phyloP scores from a whole-genome alignment of 306 rosid species.

The Cicer bijugum region DNA sequence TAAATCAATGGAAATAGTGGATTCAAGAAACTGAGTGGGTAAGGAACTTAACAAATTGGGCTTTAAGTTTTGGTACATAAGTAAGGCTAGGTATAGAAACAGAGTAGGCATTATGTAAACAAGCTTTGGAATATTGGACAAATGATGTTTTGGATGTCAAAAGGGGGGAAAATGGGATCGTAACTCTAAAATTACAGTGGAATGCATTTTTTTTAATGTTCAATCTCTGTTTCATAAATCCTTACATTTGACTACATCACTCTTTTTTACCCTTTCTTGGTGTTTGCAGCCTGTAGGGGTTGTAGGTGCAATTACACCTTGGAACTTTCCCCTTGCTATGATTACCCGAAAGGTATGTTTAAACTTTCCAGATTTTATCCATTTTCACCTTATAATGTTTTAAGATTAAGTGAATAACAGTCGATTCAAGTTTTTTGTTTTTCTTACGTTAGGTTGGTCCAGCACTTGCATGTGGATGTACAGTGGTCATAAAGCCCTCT shows the following conservation, averaged over 20 bases:
- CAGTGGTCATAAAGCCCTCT: slow-evolving; percentile 93
- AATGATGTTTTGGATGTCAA: not conserved
- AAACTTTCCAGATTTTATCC: slow-evolving; percentile 31
- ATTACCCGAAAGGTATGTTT: slow-evolving; percentile 83
- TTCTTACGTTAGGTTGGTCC: slow-evolving; percentile 84
- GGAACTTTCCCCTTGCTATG: slow-evolving; percentile 99
- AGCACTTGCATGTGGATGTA: slow-evolving; percentile 98
- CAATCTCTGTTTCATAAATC: slow-evolving; percentile 24
- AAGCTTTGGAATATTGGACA: not conserved
- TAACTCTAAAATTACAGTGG: not conserved
- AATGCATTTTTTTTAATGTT: not conserved
- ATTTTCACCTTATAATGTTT: slow-evolving; percentile 34
- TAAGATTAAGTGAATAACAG: slow-evolving; percentile 15
- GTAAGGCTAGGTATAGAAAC: not conserved
- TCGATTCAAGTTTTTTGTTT: slow-evolving; percentile 34
- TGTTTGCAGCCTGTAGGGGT: slow-evolving; percentile 93
- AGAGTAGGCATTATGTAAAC: not conserved
- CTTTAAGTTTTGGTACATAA: not conserved
- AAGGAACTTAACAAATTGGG: not conserved
- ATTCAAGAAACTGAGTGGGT: not conserved
- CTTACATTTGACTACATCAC: not conserved
- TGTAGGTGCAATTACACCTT: slow-evolving; percentile 90
- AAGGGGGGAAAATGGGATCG: not conserved
- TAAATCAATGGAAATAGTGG: not conserved
- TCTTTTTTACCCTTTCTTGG: slow-evolving; percentile 17